Conservation (phyloP, 1,284 basidiomycete genomes). For the Irpex lacteus region DNA sequence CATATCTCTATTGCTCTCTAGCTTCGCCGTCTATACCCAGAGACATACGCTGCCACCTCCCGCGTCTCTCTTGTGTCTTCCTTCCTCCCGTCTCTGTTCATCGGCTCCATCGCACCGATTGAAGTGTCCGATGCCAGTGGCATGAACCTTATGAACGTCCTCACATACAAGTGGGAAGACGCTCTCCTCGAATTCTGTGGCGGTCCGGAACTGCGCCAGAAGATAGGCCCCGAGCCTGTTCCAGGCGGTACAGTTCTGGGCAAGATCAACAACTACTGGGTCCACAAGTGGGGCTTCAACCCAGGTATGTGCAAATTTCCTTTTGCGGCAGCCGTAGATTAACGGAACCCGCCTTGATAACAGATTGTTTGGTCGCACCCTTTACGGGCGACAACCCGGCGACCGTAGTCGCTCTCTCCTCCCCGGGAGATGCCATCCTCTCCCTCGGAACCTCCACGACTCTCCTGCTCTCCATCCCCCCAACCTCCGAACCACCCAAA, state of each 20-base stretch:
- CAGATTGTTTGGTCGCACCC: conserved; percentile 79
- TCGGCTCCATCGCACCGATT: conserved; percentile 65
- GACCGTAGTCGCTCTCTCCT: conserved; percentile 76
- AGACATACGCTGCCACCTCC: conserved; percentile 63
- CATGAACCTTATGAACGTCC: conserved; percentile 84
- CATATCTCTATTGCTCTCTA: conserved; percentile 24
- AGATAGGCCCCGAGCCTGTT: conserved; percentile 81
- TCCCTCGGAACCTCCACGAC: conserved; percentile 93
- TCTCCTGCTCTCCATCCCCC: conserved; percentile 75
- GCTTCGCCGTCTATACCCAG: conserved; percentile 58
- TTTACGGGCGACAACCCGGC: conserved; percentile 94
- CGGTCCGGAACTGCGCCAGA: conserved; percentile 62
- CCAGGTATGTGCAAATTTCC: conserved; percentile 41
- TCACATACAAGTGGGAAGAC: conserved; percentile 69
- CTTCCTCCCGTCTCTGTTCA: conserved; percentile 80
- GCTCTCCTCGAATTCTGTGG: conserved; percentile 59
- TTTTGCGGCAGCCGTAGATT: background rate
- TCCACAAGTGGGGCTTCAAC: conserved; percentile 73
- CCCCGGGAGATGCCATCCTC: conserved; percentile 84
- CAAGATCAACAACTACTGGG: conserved; percentile 69
- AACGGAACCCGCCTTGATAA: background rate
- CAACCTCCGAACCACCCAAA: conserved; percentile 54
- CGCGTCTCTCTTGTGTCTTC: conserved; percentile 82
- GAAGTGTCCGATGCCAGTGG: conserved; percentile 86
- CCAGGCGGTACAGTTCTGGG: conserved; percentile 68